Evolutionary conservation across 2,329 filamentous ascomycete genomes (phyloP).

Genomic region (Alternaria novae-zelandiae): DNA sequence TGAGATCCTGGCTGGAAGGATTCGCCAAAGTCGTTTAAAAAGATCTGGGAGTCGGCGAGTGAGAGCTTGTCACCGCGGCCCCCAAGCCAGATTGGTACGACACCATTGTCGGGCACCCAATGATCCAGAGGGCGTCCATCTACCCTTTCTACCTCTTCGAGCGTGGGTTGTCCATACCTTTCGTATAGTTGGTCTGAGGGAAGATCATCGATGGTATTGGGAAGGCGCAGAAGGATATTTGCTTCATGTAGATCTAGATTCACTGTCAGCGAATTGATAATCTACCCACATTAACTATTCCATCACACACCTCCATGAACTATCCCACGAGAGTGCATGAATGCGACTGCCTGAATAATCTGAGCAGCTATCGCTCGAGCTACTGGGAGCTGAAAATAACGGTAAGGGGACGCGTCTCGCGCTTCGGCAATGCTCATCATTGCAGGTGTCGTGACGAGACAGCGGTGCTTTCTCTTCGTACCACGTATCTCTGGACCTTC

Average conservation of each 20-base stretch:
- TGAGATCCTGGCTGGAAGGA: background rate
- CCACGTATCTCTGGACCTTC: slow-evolving; percentile 36
- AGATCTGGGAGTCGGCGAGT: background rate
- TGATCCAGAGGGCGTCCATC: slow-evolving; percentile 13
- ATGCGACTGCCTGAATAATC: slow-evolving; percentile 14
- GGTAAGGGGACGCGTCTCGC: slow-evolving; percentile 5
- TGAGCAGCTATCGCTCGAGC: slow-evolving; percentile 17
- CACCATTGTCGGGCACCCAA: slow-evolving; percentile 17
- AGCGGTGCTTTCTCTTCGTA: slow-evolving; percentile 33
- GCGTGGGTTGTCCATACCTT: background rate
- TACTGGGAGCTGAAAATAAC: slow-evolving; percentile 12
- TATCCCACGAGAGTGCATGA: slow-evolving; percentile 16
- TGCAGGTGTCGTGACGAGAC: slow-evolving; percentile 47
- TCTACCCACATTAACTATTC: background rate
- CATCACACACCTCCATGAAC: slow-evolving; percentile 16
- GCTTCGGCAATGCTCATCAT: slow-evolving; percentile 26
- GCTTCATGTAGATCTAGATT: slow-evolving; percentile 16
- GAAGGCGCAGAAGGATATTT: slow-evolving; percentile 17
- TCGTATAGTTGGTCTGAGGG: background rate
- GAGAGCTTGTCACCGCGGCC: slow-evolving; percentile 6
- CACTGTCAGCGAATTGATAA: background rate
- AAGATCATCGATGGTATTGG: slow-evolving; percentile 8
- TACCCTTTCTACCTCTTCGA: background rate
- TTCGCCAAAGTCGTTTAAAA: background rate
- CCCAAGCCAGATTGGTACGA: slow-evolving; percentile 16